Base-by-base conservation (phyloP, 352 stramenopile species). In the Globisporangium abappressorium region DNA sequence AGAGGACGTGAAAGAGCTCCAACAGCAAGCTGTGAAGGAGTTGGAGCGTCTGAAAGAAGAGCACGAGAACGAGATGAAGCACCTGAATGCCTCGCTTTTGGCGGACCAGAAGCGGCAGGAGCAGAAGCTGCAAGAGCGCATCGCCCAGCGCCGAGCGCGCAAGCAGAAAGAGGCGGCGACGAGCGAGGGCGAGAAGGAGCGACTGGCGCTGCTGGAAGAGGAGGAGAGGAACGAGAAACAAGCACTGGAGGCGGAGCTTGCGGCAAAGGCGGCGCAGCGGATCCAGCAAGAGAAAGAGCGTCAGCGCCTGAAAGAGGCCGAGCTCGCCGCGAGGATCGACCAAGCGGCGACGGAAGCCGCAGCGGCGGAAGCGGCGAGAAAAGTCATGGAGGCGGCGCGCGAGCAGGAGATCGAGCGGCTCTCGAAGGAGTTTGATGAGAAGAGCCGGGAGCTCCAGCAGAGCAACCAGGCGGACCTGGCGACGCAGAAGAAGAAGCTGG, bases 401-500 rank as follows among this genome's bases (percentile, higher is more conserved):
- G 68, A 72, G 43, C 33, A 74, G 14, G 85, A 93, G 66, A 73
- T 89, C 11, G 80, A 83, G 61, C 83, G 89, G 41, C 72, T 95
- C 26, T 78, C 80, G 33, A 74, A 57, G 0, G 87, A 95, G 24
- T 92, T 90, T 47, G 70, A 90, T 34, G 82, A 80, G 6, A 92
- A 90, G 47, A 79, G 84, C 41, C 67, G 73, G 5, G 82, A 87
- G 64, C 72, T 93, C 36, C 75, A 65, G 8, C 72, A 87, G 57
- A 80, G 73, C n/a, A 77, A 92, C 66, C 74, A 81, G 38, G 81
- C 71, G 4, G 87, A 95, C 62, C 72, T 79, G 5, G 64, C 70
- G 20, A 77, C 75, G 3, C 87, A 95, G 53, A 92, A 91, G 65
- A 73, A 76, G 49, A 90, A 89, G 47, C 77, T 95, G 11, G 84